These are phyloP conservation scores for Puccinia novopanici DNA, from an alignment of 1,284 basidiomycete genomes.

Conservation along the genomic window DNA sequence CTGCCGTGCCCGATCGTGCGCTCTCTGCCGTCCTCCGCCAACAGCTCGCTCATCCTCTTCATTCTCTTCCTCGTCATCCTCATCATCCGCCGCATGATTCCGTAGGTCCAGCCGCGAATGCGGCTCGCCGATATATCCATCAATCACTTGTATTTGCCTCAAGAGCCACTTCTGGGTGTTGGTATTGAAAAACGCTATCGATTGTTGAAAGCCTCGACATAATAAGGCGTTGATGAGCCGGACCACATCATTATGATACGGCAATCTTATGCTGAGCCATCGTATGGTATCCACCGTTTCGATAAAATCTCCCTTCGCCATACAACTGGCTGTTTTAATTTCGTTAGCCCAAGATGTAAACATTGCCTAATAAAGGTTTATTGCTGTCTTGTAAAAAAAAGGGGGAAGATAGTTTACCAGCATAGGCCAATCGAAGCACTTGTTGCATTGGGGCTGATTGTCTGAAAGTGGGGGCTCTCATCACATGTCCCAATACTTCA, in stretches of 20 bases:
- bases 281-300: conserved; percentile 71
- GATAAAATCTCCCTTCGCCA: conserved; percentile 65
- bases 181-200: conserved; percentile 72
- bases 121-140: conserved; percentile 1
- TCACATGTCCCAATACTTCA: conserved; percentile 76
- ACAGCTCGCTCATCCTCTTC: too few relatives aligned
- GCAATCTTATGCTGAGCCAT: conserved; percentile 70
- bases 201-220: conserved; percentile 69
- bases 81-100: background rate
- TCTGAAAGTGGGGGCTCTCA: conserved; percentile 72
- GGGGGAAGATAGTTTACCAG: background rate
- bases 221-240: conserved; percentile 70
- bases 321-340: conserved; percentile 68
- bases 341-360: too few relatives aligned
- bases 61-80: conserved; percentile 14
- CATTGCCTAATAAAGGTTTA: too few relatives aligned
- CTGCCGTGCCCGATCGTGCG: too few relatives aligned
- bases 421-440: conserved; percentile 45
- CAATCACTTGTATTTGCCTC: conserved; percentile 52
- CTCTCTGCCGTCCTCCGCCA: too few relatives aligned
- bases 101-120: background rate
- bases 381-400: too few relatives aligned
- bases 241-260: conserved; percentile 78
- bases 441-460: conserved; percentile 69
- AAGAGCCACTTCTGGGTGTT: conserved; percentile 72